A percentile compares a stretch with the other conserved stretches of the same genome.
Evolutionary conservation across 225 moss, liverwort and hornwort species (phyloP).

Genomic region (Ulota crispa): DNA sequence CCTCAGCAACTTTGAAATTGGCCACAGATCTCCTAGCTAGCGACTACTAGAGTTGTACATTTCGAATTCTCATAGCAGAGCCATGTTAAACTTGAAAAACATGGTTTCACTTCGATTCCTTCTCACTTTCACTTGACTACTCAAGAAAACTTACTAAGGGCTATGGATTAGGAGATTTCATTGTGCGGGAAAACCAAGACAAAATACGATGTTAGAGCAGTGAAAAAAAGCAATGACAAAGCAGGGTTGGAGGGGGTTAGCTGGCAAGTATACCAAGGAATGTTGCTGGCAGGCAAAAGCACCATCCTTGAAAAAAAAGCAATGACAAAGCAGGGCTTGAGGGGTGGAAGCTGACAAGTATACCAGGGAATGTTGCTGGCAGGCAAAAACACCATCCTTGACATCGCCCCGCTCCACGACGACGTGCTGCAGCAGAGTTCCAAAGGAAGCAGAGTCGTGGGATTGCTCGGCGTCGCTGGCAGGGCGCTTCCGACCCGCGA

Average conservation of each 20-base stretch:
- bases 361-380: constrained; percentile 25
- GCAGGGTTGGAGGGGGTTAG: not conserved
- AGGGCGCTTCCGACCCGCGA: constrained; percentile 34
- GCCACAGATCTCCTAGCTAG: not conserved
- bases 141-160: too few species aligned
- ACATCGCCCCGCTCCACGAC: constrained; percentile 15
- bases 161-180: not conserved
- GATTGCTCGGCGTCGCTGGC: constrained; percentile 35
- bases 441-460: constrained; percentile 33
- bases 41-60: not conserved
- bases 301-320: not conserved
- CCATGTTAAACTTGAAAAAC: not conserved
- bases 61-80: not conserved
- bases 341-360: not conserved
- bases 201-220: too few species aligned
- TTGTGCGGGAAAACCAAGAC: not conserved
- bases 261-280: constrained; percentile 13
- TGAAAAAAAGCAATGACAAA: not conserved
- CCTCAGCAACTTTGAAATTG: not conserved
- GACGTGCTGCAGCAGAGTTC: constrained; percentile 28
- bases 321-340: not conserved
- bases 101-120: not conserved
- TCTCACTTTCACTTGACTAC: not conserved
- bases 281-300: constrained; percentile 16
- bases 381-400: constrained; percentile 4